phyloP scores from a whole-genome alignment of 768 basidiomycete species.

The Lactarius akahatsu region DNA sequence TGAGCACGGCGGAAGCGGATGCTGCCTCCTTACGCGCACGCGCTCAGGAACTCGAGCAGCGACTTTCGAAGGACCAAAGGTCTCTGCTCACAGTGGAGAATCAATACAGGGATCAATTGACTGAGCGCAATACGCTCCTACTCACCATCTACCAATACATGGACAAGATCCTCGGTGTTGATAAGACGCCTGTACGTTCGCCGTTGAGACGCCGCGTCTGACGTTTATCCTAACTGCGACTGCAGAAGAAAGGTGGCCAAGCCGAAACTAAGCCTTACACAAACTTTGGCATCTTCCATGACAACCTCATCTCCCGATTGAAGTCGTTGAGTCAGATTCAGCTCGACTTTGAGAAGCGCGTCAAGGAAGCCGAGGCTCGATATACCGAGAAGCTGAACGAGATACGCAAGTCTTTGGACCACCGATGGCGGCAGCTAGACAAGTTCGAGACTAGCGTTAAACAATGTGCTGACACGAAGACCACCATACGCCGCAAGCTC shows the following conservation, averaged over 20 bases:
- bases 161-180: constrained; percentile 89
- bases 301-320: constrained; percentile 85
- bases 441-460: constrained; percentile 87
- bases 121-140: constrained; percentile 88
- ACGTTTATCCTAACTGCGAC: constrained; percentile 1
- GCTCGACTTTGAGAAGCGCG: constrained; percentile 79
- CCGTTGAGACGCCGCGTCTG: not conserved
- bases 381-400: constrained; percentile 73
- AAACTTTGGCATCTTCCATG: constrained; percentile 92
- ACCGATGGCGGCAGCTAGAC: constrained; percentile 89
- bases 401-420: constrained; percentile 84
- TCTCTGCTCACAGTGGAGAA: constrained; percentile 66
- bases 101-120: constrained; percentile 88
- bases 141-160: constrained; percentile 93
- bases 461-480: constrained; percentile 75
- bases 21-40: constrained; percentile 56
- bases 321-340: constrained; percentile 84
- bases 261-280: constrained; percentile 91
- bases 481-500: constrained; percentile 80
- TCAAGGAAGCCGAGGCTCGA: constrained; percentile 72
- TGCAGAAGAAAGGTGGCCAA: constrained; percentile 69
- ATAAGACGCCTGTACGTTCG: constrained; percentile 72
- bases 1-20: constrained; percentile 72
- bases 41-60: constrained; percentile 72
- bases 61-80: constrained; percentile 80